Conservation (phyloP, 306 rosid species). For the Rosa persica region DNA sequence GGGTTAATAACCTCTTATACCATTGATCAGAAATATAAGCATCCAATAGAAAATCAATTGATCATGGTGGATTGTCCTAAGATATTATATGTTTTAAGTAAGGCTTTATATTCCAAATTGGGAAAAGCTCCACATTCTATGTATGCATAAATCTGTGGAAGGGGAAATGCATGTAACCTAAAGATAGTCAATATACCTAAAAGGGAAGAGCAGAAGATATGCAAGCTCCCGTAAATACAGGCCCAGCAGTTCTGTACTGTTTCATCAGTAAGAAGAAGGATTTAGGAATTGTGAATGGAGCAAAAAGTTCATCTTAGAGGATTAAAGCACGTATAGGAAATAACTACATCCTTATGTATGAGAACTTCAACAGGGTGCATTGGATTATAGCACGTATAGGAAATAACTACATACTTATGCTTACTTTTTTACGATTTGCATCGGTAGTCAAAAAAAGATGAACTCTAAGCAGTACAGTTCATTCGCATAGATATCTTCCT, state of each 20-base stretch:
- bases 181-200: constrained; percentile 48
- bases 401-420: no score
- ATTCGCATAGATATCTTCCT: no score
- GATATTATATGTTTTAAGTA: not conserved
- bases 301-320: not conserved
- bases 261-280: constrained; percentile 4
- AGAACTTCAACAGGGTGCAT: not conserved
- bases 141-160: not conserved
- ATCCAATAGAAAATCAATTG: not conserved
- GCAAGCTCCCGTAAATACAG: constrained; percentile 89
- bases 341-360: not conserved
- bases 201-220: constrained; percentile 63
- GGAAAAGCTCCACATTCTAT: not conserved
- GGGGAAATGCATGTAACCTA: not conserved
- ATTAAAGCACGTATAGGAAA: not conserved
- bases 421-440: no score
- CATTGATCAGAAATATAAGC: not conserved
- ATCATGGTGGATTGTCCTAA: not conserved
- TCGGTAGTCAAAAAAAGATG: no score
- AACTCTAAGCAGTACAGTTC: no score
- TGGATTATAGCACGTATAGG: no score
- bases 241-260: constrained; percentile 72
- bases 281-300: not conserved
- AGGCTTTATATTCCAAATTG: not conserved
- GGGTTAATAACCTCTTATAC: not conserved